A percentile compares a stretch with the other conserved stretches of the same genome.
phyloP scores from a whole-genome alignment of 768 basidiomycete species.

The Amanita brunnescens region DNA sequence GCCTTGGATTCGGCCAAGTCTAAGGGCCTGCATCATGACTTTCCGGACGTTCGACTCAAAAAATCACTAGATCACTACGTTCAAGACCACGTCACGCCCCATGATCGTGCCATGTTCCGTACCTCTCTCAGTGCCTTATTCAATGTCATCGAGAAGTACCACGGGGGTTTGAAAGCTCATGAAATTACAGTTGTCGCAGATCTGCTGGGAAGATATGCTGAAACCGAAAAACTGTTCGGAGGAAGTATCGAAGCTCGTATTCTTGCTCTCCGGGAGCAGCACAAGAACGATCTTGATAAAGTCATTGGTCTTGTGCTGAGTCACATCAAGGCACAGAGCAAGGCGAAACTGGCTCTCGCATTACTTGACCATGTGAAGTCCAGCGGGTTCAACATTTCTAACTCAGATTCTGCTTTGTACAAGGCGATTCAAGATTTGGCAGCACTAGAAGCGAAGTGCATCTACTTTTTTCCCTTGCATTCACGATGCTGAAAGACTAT shows the following conservation, averaged over 20 bases:
- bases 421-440: conserved; percentile 76
- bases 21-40: conserved; percentile 72
- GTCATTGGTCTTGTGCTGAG: conserved; percentile 84
- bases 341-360: conserved; percentile 79
- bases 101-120: conserved; percentile 77
- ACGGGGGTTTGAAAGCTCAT: conserved; percentile 77
- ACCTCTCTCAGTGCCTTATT: conserved; percentile 60
- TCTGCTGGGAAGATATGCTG: conserved; percentile 70
- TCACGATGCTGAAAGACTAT: conserved; percentile 1
- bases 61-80: conserved; percentile 82
- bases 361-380: conserved; percentile 88
- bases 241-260: conserved; percentile 92
- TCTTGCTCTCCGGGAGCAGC: conserved; percentile 79
- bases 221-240: conserved; percentile 88
- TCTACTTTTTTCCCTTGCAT: conserved; percentile 6
- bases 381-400: conserved; percentile 66
- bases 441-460: conserved; percentile 80
- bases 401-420: conserved; percentile 64
- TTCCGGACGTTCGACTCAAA: conserved; percentile 82
- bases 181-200: conserved; percentile 71
- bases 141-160: conserved; percentile 72
- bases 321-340: conserved; percentile 92
- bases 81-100: conserved; percentile 68
- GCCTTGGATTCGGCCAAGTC: conserved; percentile 68
- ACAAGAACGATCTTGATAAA: conserved; percentile 88